A percentile compares a stretch with the other conserved stretches of the same genome.
Conservation (phyloP, 2,329 filamentous ascomycete species). For the Hymenotorrendiella dingleyae region DNA sequence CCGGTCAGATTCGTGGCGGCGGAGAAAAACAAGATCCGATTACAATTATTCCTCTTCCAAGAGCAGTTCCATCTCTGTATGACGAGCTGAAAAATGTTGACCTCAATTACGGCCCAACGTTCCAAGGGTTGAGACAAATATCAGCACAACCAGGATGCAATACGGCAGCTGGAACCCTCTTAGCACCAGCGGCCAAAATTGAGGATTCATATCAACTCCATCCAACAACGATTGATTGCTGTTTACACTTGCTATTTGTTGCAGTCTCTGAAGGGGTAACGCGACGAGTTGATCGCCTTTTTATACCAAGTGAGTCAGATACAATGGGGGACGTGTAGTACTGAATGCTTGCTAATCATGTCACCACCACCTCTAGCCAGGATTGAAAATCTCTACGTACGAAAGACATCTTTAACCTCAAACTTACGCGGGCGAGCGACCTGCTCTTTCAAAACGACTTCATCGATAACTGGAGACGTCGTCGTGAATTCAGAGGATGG, state of each 20-base stretch:
- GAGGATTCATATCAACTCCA: constrained; percentile 12
- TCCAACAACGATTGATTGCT: constrained; percentile 13
- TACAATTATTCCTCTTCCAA: background rate
- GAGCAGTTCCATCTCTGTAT: constrained; percentile 15
- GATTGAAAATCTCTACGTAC: too few species aligned
- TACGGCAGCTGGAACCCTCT: background rate
- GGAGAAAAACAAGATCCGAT: background rate
- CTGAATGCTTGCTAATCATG: too few species aligned
- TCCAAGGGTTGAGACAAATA: constrained; percentile 17
- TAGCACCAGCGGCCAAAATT: background rate
- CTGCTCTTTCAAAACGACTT: too few species aligned
- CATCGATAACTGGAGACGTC: too few species aligned
- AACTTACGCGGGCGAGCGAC: too few species aligned
- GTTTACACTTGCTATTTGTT: constrained; percentile 12
- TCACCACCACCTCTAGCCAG: too few species aligned
- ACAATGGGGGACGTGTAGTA: too few species aligned
- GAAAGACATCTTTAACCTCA: too few species aligned
- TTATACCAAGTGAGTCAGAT: too few species aligned
- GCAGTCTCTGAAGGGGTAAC: constrained; percentile 9
- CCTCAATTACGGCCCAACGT: constrained; percentile 20
- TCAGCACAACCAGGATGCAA: too few species aligned
- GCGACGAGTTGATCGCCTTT: constrained; percentile 10
- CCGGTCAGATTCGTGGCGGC: constrained; percentile 18
- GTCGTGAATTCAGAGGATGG: too few species aligned
- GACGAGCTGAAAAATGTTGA: constrained; percentile 22